Conservation (phyloP, 768 basidiomycete species). For the Lyophyllum decastes region DNA sequence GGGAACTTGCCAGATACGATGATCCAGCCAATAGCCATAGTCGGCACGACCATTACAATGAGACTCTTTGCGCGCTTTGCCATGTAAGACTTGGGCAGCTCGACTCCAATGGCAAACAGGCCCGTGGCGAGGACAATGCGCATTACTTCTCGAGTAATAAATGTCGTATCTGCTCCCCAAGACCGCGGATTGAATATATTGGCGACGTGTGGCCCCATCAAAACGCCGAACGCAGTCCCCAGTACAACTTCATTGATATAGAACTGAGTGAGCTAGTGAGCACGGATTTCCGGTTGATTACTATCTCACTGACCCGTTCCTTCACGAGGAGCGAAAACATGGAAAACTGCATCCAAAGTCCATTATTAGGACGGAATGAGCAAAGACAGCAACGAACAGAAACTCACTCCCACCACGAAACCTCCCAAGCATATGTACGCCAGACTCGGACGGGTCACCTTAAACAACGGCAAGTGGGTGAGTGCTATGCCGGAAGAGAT, state of each 20-base stretch:
- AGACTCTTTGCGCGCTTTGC: conserved; percentile 73
- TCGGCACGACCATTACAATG: conserved; percentile 71
- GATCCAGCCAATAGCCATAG: conserved; percentile 87
- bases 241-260: conserved; percentile 95
- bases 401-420: conserved; percentile 26
- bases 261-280: conserved; percentile 40
- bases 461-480: conserved; percentile 24
- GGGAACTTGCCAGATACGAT: conserved; percentile 58
- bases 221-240: conserved; percentile 69
- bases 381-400: neutral
- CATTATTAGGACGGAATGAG: neutral
- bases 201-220: conserved; percentile 73
- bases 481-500: conserved; percentile 12
- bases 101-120: conserved; percentile 94
- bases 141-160: conserved; percentile 62
- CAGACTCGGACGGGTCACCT: conserved; percentile 56
- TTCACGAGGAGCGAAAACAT: conserved; percentile 81
- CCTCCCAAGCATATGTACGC: conserved; percentile 68
- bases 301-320: conserved; percentile 58
- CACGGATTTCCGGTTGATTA: neutral
- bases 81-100: conserved; percentile 87
- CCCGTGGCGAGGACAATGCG: conserved; percentile 78
- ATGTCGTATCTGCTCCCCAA: conserved; percentile 49
- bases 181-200: conserved; percentile 74
- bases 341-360: conserved; percentile 62